Base-by-base conservation (phyloP, 371 early-diverging fungal genomes). In the Batrachochytrium dendrobatidis region DNA sequence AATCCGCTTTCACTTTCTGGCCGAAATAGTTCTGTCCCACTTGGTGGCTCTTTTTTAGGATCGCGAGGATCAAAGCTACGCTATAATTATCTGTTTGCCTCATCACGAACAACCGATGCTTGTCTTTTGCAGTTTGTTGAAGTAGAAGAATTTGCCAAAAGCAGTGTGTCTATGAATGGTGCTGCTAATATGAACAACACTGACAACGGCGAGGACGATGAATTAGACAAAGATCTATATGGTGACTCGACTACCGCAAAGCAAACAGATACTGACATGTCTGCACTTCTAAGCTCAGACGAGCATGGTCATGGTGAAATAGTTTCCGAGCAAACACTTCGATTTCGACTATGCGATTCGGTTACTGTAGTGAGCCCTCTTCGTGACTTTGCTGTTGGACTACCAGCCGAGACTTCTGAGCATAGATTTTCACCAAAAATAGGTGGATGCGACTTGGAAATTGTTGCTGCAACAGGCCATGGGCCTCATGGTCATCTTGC, bases 381-480 rank as follows among this genome's bases (percentile, higher is more conserved):
- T 52, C 71, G 81, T 2, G 89, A 83, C 59, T 79, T 90, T 75
- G 85, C 85, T 1, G 72, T 88, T 26, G 92, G 89, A 17, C 81
- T 81, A 57, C 76, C 84, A 0, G 62, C 63, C 25, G 44, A 32
- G 28, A 62, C 65, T 34, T 58, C 64, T 8, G 39, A n/a, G 5
- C 50, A 46, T 32, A 22, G 39, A 24, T 67, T 60, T 52, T 34
- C 25, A 6, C 18, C 54, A 17, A 59, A 62, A 7, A 50, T 53
- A 26, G 58, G 64, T 8, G 31, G 31, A 3, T 34, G 59, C 62
- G 70, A 45, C 68, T 67, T 92, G 22, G 94, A 94, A 59, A 65
- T 95, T 3, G 90, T 91, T 1, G 83, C 82, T 8, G 89, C 91
- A 44, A 78, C 86, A 15, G 95, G 93, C 4, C 76, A 87, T 53